Evolutionary conservation across 1,284 basidiomycete genomes (phyloP).

Genomic region (Schizophyllum amplum): DNA sequence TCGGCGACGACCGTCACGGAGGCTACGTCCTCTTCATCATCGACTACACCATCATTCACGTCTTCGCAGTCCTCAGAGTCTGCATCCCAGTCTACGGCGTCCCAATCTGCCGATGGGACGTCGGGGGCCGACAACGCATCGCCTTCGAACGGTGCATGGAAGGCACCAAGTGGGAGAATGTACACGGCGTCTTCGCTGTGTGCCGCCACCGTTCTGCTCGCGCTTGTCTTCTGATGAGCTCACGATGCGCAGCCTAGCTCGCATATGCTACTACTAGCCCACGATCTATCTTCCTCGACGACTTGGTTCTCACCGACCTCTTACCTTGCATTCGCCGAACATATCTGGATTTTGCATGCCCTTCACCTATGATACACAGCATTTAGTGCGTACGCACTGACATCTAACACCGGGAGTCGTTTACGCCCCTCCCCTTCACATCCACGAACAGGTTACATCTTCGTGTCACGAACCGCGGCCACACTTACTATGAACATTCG

Average conservation of each 20-base stretch:
- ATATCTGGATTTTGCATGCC: too few species aligned
- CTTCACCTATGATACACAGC: too few species aligned
- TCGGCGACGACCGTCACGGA: background rate
- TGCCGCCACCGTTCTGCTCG: background rate
- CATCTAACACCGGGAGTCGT: too few species aligned
- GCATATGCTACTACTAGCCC: too few species aligned
- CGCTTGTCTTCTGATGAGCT: background rate
- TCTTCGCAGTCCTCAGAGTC: background rate
- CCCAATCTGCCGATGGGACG: background rate
- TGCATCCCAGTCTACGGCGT: background rate
- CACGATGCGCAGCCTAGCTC: background rate
- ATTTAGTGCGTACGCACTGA: too few species aligned
- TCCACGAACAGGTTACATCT: background rate
- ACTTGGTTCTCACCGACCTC: too few species aligned
- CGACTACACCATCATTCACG: background rate
- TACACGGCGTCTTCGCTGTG: background rate
- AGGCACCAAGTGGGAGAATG: background rate
- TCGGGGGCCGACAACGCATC: background rate
- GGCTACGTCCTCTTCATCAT: conserved; percentile 7
- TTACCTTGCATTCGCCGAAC: too few species aligned
- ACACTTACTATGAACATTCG: too few species aligned
- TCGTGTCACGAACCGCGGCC: too few species aligned
- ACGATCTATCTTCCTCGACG: background rate
- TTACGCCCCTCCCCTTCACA: too few species aligned
- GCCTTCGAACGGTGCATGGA: background rate